Evolutionary conservation across 192 early-diverging fungal genomes (phyloP), one percentile per base, ranked within the genome.

Genomic region (Podila epicladia): DNA sequence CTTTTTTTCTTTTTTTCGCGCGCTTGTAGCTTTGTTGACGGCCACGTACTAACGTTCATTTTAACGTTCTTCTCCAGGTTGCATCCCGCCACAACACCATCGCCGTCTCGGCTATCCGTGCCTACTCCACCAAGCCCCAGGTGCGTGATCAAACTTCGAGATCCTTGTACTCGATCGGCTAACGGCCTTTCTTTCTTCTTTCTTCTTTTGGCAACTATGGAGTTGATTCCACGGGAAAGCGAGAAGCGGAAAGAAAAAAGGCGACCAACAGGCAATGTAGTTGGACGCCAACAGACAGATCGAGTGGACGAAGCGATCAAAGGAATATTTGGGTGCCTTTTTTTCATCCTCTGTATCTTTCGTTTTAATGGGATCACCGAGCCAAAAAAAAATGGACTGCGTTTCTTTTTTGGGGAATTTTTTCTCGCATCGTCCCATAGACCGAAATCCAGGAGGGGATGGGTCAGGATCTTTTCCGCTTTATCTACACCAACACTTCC

Each of bases 121-220:
- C 82, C 63, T 88, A 85, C 62, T 73, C 87, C 62, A 85, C 87
- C 76, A 84, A 88, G 83, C 72, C 74, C 74, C 76, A 86, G 87
- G 87, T 88, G 75, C 75, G 75, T 79, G 41, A 45, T 45, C 41
- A 45, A 45, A 45, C 41, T 37, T 45, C 41, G 41, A 45, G 41
- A 45, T 15, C 41, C 15, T 17, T 45, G 17, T 45, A 45, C 13
- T 45, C 13, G 41, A 15, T 17, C 41, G 41, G 41, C 41, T 45
- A 45, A 45, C 41, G 41, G 41, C 15, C 41, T 45, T 17, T 45
- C 3, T 45, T 17, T 17, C 13, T 15, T 45, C 1, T 45, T 45
- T 45, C 13, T 3, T 3, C 17, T 45, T 45, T 37, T 37, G 41
- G 41, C 41, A 45, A 45, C 15, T 45, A 17, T 45, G 41, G 13